Base-by-base conservation (phyloP, 2,329 filamentous ascomycete species). In the Alternaria sp. region DNA sequence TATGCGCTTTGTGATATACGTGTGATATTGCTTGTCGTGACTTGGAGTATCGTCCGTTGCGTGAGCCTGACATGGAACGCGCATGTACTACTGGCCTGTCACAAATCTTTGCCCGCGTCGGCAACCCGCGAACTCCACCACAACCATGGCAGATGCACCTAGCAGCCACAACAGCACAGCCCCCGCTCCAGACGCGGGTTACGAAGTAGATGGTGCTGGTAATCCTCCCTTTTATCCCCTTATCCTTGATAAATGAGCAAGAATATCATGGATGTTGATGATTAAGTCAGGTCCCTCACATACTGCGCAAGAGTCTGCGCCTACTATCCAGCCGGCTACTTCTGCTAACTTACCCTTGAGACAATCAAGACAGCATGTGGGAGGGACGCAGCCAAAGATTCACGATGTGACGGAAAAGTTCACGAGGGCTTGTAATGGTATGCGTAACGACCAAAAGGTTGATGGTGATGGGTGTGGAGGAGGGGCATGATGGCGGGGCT, bases 331-430 rank as follows among this genome's bases (percentile, higher is more conserved):
- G 51, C 64, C 64, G 55, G n/a, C 60, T 43, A 44, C 64, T 58
- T 58, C 65, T 24, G 63, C 59, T 51, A 67, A 70, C 52, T 59
- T 77, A 59, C 72, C 75, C 28, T 63, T 76, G 66, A 72, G 75
- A 61, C 73, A 73, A 66, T 64, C 69, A 9, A 65, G 67, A 56
- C 69, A 66, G 42, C 56, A 64, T 11, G 59, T 64, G 22, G 57
- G 57, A 18, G 61, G 32, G 61, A 70, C 60, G 72, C 38, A 77
- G 62, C 76, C 80, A 49, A 77, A 76, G 51, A 77, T 81, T 61
- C 78, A 80, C 68, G 84, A 88, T 73, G 85, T 88, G 64, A 88
- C 85, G n/a, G 79, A 80, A 39, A 81, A 83, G 65, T 87, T 88
- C 67, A 82, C 80, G 14, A 72, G 77, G 60, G 85, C 85, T 58